Conservation (phyloP, 805 yeast species). For the Kodamaea jinghongensis region DNA sequence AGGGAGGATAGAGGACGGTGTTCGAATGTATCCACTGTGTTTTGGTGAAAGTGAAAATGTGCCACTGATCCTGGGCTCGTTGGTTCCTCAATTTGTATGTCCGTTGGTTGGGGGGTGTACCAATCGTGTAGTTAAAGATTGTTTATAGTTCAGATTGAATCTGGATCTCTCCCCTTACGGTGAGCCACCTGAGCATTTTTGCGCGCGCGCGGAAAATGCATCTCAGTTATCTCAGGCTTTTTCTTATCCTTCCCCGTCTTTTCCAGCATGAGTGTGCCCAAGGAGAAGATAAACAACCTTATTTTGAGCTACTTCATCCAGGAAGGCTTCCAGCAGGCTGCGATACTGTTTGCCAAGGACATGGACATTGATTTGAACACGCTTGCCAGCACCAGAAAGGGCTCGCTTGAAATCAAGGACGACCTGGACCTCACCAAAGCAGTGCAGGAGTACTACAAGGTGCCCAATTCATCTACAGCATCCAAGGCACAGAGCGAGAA, state of each 20-base stretch:
- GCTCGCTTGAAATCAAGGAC: slow-evolving; percentile 10
- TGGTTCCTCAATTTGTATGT: too few species aligned
- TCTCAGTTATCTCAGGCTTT: too few species aligned
- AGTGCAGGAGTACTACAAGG: slow-evolving; percentile 10
- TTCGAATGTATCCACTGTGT: too few species aligned
- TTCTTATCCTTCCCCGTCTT: not conserved
- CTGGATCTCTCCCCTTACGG: not conserved
- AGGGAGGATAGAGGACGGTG: too few species aligned
- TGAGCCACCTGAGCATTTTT: too few species aligned
- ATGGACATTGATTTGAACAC: slow-evolving; percentile 30
- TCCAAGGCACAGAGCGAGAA: not conserved
- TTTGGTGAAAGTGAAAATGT: too few species aligned
- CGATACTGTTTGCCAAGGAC: slow-evolving; percentile 59
- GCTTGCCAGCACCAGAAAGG: not conserved
- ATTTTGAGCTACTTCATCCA: slow-evolving; percentile 71
- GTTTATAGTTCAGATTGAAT: too few species aligned
- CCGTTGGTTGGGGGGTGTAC: too few species aligned
- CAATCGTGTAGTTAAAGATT: too few species aligned
- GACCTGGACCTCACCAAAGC: slow-evolving; percentile 15
- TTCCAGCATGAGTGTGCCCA: slow-evolving; percentile 17
- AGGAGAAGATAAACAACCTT: slow-evolving; percentile 46
- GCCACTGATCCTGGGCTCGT: too few species aligned
- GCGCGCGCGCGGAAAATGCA: too few species aligned
- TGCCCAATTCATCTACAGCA: not conserved
- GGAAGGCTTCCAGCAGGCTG: slow-evolving; percentile 75